These are phyloP conservation scores for Copromyces sp. DNA, from an alignment of 495 filamentous ascomycete species.

Conservation along the genomic window DNA sequence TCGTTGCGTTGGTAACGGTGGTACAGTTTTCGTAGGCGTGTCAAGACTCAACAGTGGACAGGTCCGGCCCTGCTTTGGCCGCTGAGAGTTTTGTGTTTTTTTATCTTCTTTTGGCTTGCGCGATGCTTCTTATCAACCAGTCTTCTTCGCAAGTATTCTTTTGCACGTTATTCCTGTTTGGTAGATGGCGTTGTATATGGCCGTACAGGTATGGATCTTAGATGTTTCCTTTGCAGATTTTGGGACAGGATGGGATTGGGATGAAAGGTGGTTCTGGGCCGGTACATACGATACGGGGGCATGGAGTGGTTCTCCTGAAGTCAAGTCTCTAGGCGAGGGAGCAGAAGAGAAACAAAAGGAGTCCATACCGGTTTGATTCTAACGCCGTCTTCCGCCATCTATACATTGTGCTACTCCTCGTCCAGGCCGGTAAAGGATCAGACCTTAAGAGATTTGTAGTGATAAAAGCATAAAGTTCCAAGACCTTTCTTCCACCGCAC, in stretches of 20 bases:
- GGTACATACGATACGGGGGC: not conserved
- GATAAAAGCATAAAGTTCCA: not conserved
- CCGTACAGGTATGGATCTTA: no score
- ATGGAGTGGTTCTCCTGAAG: not conserved
- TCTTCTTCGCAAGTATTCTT: no score
- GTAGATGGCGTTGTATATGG: no score
- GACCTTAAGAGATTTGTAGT: not conserved
- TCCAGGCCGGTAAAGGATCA: not conserved
- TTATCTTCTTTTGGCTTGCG: no score
- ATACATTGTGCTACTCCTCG: not conserved
- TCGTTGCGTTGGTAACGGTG: no score
- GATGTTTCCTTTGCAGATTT: no score
- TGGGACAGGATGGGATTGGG: not conserved
- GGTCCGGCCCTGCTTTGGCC: no score
- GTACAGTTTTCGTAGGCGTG: no score
- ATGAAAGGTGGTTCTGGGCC: not conserved
- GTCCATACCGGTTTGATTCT: not conserved
- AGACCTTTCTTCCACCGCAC: not conserved
- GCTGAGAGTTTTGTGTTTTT: no score
- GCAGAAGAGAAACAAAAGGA: not conserved
- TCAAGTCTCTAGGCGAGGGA: not conserved
- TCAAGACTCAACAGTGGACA: no score
- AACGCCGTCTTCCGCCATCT: not conserved
- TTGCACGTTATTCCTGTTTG: no score
- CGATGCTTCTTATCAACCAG: no score